A percentile compares a stretch with the other conserved stretches of the same genome.
phyloP scores from a whole-genome alignment of 2,329 filamentous ascomycete genomes.

The Aspergillus sp. region DNA sequence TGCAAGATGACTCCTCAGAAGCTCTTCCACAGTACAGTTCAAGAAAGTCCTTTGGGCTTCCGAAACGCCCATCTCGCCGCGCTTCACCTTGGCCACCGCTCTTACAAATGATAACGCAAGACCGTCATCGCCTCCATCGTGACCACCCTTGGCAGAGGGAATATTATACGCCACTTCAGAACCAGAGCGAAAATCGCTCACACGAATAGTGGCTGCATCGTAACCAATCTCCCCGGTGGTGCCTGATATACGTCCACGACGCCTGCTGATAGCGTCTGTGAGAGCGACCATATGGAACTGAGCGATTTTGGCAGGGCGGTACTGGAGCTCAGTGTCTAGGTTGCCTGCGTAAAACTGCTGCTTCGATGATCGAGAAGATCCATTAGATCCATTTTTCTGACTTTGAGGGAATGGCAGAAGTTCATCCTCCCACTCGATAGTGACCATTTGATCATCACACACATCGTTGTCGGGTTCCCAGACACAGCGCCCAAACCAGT shows the following conservation, averaged over 20 bases:
- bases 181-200: neutral
- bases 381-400: neutral
- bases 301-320: neutral
- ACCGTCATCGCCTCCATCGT: neutral
- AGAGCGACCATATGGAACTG: neutral
- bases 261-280: neutral
- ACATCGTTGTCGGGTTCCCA: neutral
- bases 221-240: neutral
- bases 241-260: neutral
- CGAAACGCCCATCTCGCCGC: neutral
- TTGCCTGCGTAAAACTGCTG: neutral
- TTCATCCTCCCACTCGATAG: neutral
- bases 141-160: neutral
- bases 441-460: neutral
- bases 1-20: neutral
- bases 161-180: neutral
- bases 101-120: neutral
- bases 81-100: neutral
- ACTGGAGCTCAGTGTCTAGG: neutral
- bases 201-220: neutral
- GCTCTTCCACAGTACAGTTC: neutral
- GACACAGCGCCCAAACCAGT: neutral
- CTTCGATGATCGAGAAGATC: neutral
- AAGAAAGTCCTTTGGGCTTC: neutral
- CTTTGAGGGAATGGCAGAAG: neutral